phyloP scores from a whole-genome alignment of 495 filamentous ascomycete genomes.

The Penicillium daleae region DNA sequence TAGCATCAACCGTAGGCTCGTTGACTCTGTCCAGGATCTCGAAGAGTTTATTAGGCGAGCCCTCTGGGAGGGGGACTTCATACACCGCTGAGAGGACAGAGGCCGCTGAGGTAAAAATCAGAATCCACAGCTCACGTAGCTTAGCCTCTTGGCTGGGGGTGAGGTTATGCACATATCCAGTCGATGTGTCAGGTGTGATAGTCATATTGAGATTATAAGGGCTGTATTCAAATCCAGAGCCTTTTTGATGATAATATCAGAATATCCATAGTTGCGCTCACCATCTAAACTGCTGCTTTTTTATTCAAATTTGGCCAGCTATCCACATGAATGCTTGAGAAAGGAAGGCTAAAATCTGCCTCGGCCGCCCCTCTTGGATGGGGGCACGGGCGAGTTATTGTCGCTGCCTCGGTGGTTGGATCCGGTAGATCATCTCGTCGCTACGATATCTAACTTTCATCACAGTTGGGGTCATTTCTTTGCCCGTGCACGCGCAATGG shows the following conservation, averaged over 20 bases:
- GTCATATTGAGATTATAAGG: slow-evolving; percentile 8
- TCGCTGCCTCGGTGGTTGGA: slow-evolving; percentile 11
- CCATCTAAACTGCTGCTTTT: not conserved
- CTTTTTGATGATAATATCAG: not conserved
- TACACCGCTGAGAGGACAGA: slow-evolving; percentile 24
- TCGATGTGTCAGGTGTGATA: slow-evolving; percentile 4
- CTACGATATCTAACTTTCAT: not conserved
- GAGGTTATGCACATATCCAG: slow-evolving; percentile 26
- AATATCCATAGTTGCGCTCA: not conserved
- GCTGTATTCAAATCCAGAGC: not conserved
- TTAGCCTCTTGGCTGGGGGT: slow-evolving; percentile 23
- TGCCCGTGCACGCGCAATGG: too few species aligned
- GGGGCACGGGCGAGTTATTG: not conserved
- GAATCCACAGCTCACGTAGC: slow-evolving; percentile 26
- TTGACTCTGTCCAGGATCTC: slow-evolving; percentile 22
- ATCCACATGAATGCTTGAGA: slow-evolving; percentile 15
- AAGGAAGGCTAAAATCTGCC: slow-evolving; percentile 7
- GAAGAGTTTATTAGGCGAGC: slow-evolving; percentile 22
- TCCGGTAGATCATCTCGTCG: not conserved
- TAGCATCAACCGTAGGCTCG: slow-evolving; percentile 27
- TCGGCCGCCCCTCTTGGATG: slow-evolving; percentile 10
- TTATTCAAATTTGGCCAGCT: slow-evolving; percentile 6
- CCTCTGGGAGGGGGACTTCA: slow-evolving; percentile 21
- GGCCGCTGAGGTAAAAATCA: slow-evolving; percentile 22
- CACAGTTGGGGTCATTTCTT: not conserved